phyloP scores from a whole-genome alignment of 106 monocot genomes.

The Xerophyta viscosa region DNA sequence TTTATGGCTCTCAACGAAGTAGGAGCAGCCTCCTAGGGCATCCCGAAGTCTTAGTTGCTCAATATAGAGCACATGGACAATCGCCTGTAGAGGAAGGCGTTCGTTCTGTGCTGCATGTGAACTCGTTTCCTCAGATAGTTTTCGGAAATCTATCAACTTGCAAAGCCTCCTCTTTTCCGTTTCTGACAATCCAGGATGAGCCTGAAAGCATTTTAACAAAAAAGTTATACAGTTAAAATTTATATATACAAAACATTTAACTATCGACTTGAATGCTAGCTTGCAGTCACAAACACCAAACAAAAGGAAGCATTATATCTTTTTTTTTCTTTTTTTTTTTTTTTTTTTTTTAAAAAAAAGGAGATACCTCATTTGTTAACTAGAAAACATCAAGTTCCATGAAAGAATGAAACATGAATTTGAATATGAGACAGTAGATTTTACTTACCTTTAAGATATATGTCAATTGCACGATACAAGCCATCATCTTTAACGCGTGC shows the following conservation, averaged over 20 bases:
- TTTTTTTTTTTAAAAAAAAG: no score
- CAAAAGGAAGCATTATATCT: no score
- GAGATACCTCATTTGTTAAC: no score
- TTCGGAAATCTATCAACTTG: conserved; percentile 44
- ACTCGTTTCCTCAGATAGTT: conserved; percentile 45
- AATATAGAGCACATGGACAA: conserved; percentile 44
- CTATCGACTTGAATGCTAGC: no score
- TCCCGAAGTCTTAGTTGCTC: conserved; percentile 38
- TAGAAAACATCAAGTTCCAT: no score
- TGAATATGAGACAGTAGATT: no score
- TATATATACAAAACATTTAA: no score
- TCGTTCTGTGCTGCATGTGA: conserved; percentile 58
- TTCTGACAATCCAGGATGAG: conserved; percentile 33
- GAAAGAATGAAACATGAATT: no score
- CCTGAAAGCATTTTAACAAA: no score
- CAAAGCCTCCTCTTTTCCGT: conserved; percentile 37
- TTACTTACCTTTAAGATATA: conserved; percentile 52
- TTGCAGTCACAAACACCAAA: no score
- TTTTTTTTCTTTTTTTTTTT: no score
- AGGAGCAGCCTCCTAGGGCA: conserved; percentile 21
- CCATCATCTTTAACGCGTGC: conserved; percentile 41
- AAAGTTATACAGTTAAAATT: no score
- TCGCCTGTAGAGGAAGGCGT: conserved; percentile 38
- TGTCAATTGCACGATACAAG: conserved; percentile 45
- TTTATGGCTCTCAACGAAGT: conserved; percentile 23